Conservation (phyloP, 352 stramenopile species). For the Globisporangium emineosum region DNA sequence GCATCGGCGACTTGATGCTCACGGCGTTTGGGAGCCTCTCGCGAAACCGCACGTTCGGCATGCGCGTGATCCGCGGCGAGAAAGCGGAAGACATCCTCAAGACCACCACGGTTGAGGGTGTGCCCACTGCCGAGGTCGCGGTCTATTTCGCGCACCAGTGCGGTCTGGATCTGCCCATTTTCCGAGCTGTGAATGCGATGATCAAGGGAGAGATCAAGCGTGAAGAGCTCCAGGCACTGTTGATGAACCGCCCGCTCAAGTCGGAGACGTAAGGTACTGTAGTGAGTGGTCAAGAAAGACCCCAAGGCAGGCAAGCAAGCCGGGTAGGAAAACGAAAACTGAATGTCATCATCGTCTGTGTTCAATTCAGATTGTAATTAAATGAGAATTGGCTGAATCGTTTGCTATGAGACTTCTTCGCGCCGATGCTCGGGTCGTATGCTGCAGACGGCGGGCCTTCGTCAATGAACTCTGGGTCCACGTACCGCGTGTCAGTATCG, state of each 20-base stretch:
- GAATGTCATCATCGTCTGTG: not conserved
- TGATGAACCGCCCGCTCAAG: slow-evolving; percentile 82
- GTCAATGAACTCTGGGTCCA: slow-evolving; percentile 87
- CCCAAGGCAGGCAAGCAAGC: not conserved
- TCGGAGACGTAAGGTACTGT: slow-evolving; percentile 49
- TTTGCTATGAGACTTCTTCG: slow-evolving; percentile 71
- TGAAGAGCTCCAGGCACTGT: slow-evolving; percentile 67
- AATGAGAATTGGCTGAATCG: slow-evolving; percentile 90
- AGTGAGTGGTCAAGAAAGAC: not conserved
- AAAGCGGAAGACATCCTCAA: slow-evolving; percentile 93
- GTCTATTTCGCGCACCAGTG: slow-evolving; percentile 90
- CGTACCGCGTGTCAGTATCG: slow-evolving; percentile 86
- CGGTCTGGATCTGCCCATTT: slow-evolving; percentile 90
- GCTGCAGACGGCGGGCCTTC: slow-evolving; percentile 78
- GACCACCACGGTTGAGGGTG: slow-evolving; percentile 90
- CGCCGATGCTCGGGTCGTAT: slow-evolving; percentile 63
- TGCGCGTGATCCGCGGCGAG: slow-evolving; percentile 91
- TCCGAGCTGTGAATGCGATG: slow-evolving; percentile 82
- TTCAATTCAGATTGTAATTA: slow-evolving; percentile 70
- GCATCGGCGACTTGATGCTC: slow-evolving; percentile 93
- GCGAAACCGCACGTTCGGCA: slow-evolving; percentile 94
- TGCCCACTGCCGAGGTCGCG: slow-evolving; percentile 94
- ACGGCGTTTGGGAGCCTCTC: slow-evolving; percentile 96
- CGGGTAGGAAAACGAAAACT: slow-evolving; percentile 4
- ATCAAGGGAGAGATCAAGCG: slow-evolving; percentile 76